Percentiles rank a stretch among this genome's conserved stretches.
These are phyloP conservation scores for Helminthosporium solani DNA, from an alignment of 2,329 filamentous ascomycete species.

Conservation along the genomic window DNA sequence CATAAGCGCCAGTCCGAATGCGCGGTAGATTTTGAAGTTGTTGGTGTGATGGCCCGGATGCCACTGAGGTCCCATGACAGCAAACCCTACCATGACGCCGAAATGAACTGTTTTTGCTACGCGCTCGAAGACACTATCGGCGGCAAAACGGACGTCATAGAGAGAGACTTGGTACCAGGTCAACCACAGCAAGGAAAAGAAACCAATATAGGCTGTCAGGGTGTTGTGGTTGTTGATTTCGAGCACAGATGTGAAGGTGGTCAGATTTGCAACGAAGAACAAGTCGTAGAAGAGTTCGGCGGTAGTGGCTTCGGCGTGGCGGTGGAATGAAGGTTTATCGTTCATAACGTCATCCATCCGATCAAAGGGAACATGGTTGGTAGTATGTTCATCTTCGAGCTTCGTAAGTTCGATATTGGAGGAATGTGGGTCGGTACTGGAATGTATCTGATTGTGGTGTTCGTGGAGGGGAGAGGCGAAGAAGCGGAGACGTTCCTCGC, in stretches of 20 bases:
- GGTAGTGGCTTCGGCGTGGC: constrained; percentile 54
- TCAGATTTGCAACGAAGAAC: constrained; percentile 65
- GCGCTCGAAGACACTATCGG: constrained; percentile 65
- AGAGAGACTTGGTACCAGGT: constrained; percentile 67
- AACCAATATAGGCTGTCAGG: constrained; percentile 51
- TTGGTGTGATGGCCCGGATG: constrained; percentile 41
- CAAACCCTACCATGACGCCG: constrained; percentile 65
- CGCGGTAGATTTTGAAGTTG: constrained; percentile 47
- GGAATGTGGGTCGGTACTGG: not conserved
- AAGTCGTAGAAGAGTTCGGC: constrained; percentile 61
- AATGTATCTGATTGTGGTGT: not conserved
- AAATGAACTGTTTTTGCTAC: constrained; percentile 61
- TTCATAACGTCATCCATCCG: constrained; percentile 12
- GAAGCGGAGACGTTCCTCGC: constrained; percentile 16
- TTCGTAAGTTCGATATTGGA: constrained; percentile 7
- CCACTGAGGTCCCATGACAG: constrained; percentile 55
- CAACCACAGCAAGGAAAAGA: constrained; percentile 63
- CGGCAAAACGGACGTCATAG: constrained; percentile 66
- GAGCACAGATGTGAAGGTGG: constrained; percentile 54
- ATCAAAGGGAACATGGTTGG: constrained; percentile 14
- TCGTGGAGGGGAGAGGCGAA: constrained; percentile 22
- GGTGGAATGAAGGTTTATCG: constrained; percentile 36
- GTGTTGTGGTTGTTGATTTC: constrained; percentile 54
- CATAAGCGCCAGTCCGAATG: constrained; percentile 43
- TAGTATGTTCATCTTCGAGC: constrained; percentile 8